These are phyloP conservation scores for Capsella bursapastoris DNA, from an alignment of 345 rosid genomes.

Conservation along the genomic window DNA sequence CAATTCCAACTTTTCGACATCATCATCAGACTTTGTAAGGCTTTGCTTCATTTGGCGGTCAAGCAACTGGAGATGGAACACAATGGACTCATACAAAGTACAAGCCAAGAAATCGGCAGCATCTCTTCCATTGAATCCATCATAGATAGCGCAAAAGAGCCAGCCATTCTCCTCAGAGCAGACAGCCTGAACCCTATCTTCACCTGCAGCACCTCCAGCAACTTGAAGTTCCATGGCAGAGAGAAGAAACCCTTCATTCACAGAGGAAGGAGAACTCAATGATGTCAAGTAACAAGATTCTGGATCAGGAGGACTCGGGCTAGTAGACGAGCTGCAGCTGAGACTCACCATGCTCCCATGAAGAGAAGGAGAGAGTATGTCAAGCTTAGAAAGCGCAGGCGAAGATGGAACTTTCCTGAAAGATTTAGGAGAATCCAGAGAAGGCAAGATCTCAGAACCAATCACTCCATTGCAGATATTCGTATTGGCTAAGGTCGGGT, in stretches of 20 bases:
- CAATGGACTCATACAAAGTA: constrained; percentile 80
- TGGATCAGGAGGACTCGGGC: constrained; percentile 61
- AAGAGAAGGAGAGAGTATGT: constrained; percentile 84
- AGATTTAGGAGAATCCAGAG: constrained; percentile 85
- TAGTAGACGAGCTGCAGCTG: constrained; percentile 79
- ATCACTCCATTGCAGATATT: constrained; percentile 91
- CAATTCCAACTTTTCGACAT: constrained; percentile 38
- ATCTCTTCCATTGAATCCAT: constrained; percentile 96
- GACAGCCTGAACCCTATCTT: constrained; percentile 97
- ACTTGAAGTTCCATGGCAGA: constrained; percentile 81
- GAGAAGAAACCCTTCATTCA: constrained; percentile 62
- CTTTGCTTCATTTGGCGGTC: constrained; percentile 62
- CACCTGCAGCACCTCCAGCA: constrained; percentile 99
- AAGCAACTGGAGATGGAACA: constrained; percentile 58
- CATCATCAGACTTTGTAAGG: constrained; percentile 37
- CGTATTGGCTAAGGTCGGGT: constrained; percentile 93
- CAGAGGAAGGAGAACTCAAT: constrained; percentile 64
- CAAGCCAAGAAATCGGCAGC: constrained; percentile 99
- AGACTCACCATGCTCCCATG: constrained; percentile 78
- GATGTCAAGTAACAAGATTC: constrained; percentile 64
- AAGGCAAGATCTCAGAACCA: constrained; percentile 86
- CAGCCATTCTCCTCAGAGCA: constrained; percentile 96
- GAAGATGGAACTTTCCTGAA: constrained; percentile 83
- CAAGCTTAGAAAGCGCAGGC: constrained; percentile 75
- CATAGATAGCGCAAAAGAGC: constrained; percentile 91